phyloP scores from a whole-genome alignment of 169 alveolate species.

The Eimeria nieschulzi region DNA sequence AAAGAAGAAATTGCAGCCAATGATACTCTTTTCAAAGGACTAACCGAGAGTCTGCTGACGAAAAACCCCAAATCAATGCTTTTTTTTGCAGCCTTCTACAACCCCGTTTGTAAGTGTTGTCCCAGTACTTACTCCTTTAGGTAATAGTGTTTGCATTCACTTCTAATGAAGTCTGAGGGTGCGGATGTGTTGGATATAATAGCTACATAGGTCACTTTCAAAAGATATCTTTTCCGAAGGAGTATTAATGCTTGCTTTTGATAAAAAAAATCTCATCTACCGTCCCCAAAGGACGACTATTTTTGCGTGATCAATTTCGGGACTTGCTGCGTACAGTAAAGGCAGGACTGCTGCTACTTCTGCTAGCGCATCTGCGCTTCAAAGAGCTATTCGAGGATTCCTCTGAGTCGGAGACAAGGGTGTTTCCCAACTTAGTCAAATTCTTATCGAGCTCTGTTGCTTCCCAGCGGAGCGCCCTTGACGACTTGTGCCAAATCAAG shows the following conservation, averaged over 20 bases:
- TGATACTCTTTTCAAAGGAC: conserved; percentile 18
- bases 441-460: background rate
- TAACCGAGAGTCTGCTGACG: background rate
- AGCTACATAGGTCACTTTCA: too few relatives aligned
- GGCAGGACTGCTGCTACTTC: conserved; percentile 31
- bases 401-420: background rate
- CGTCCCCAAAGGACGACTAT: too few relatives aligned
- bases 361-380: conserved; percentile 31
- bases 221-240: too few relatives aligned
- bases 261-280: too few relatives aligned
- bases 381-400: background rate
- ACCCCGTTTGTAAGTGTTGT: conserved; percentile 4
- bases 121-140: background rate
- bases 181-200: too few relatives aligned
- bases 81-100: conserved; percentile 20
- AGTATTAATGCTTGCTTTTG: too few relatives aligned
- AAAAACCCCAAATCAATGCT: background rate
- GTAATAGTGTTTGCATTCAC: too few relatives aligned
- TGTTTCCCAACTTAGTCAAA: background rate
- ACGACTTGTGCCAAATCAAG: conserved; percentile 4
- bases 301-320: too few relatives aligned
- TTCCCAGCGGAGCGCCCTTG: background rate
- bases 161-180: too few relatives aligned
- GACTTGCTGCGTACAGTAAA: conserved; percentile 23
- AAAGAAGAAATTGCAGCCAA: background rate